phyloP scores from a whole-genome alignment of 2,329 filamentous ascomycete genomes.

The Aspergillus tamarii region DNA sequence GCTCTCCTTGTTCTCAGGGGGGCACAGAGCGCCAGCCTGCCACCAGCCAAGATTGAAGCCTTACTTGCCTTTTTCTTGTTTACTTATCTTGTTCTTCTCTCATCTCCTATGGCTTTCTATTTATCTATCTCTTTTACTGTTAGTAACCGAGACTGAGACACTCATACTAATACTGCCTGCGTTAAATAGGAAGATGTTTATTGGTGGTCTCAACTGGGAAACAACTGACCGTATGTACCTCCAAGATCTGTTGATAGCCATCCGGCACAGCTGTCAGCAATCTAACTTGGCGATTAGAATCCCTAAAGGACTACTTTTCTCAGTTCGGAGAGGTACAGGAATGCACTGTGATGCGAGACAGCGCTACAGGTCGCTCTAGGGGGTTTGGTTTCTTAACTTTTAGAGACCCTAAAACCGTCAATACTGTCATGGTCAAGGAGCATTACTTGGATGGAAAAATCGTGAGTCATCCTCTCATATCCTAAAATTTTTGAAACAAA shows the following conservation, averaged over 20 bases:
- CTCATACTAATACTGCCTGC: background rate
- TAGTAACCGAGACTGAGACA: background rate
- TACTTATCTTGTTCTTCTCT: background rate
- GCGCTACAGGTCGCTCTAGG: slow-evolving; percentile 86
- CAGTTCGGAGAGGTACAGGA: slow-evolving; percentile 97
- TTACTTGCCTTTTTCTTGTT: background rate
- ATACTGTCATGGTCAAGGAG: slow-evolving; percentile 99
- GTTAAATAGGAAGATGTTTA: slow-evolving; percentile 92
- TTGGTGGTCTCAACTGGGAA: slow-evolving; percentile 98
- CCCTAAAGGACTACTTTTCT: slow-evolving; percentile 93
- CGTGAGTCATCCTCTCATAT: slow-evolving; percentile 59
- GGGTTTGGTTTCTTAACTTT: slow-evolving; percentile 98
- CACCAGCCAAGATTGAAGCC: background rate
- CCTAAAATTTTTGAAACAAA: background rate
- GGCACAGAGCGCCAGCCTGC: background rate
- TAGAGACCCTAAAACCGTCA: slow-evolving; percentile 95
- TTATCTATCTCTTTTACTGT: background rate
- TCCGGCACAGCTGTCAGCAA: slow-evolving; percentile 7
- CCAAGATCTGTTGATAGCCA: background rate
- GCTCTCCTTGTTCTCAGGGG: background rate
- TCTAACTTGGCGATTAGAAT: slow-evolving; percentile 65
- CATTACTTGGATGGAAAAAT: slow-evolving; percentile 98
- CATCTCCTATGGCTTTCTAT: background rate
- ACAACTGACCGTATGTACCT: slow-evolving; percentile 86
- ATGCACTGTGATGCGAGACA: slow-evolving; percentile 99